phyloP scores from a whole-genome alignment of 164 flowering plant species.

The Chloranthus sessilifolius region DNA sequence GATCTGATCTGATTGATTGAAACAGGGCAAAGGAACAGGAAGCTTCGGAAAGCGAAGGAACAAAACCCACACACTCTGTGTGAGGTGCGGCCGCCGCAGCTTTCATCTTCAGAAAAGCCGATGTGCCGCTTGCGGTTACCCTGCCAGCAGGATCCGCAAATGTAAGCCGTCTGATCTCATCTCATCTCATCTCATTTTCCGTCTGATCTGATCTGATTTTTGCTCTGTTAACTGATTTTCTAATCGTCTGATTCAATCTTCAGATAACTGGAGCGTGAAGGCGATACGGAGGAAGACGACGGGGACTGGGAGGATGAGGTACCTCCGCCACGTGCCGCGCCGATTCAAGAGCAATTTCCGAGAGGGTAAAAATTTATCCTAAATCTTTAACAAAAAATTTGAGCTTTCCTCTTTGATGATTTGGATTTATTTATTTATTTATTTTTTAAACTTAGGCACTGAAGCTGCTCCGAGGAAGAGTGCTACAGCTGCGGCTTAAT shows the following conservation, averaged over 20 bases:
- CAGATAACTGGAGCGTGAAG: slow-evolving; percentile 37
- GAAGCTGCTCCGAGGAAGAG: slow-evolving; percentile 53
- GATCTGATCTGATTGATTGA: neutral
- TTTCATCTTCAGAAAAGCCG: slow-evolving; percentile 95
- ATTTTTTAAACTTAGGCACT: slow-evolving; percentile 30
- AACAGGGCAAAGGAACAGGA: slow-evolving; percentile 84
- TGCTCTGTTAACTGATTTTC: neutral
- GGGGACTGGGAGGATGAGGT: slow-evolving; percentile 33
- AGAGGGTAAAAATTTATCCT: slow-evolving; percentile 20
- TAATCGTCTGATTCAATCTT: no score
- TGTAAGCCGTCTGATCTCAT: slow-evolving; percentile 28
- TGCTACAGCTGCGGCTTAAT: slow-evolving; percentile 33
- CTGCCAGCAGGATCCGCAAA: slow-evolving; percentile 67
- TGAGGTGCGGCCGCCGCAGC: slow-evolving; percentile 88
- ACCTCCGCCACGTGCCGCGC: slow-evolving; percentile 27
- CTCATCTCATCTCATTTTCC: neutral
- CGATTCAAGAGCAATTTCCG: slow-evolving; percentile 35
- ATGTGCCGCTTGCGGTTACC: slow-evolving; percentile 79
- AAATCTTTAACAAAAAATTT: neutral
- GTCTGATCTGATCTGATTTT: neutral
- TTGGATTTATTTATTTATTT: neutral
- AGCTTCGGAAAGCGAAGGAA: slow-evolving; percentile 95
- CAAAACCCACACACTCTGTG: slow-evolving; percentile 94
- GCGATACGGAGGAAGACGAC: slow-evolving; percentile 34
- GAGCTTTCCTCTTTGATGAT: neutral